These are phyloP conservation scores for Psilocybe cubensis DNA, from an alignment of 768 basidiomycete genomes.

Conservation along the genomic window DNA sequence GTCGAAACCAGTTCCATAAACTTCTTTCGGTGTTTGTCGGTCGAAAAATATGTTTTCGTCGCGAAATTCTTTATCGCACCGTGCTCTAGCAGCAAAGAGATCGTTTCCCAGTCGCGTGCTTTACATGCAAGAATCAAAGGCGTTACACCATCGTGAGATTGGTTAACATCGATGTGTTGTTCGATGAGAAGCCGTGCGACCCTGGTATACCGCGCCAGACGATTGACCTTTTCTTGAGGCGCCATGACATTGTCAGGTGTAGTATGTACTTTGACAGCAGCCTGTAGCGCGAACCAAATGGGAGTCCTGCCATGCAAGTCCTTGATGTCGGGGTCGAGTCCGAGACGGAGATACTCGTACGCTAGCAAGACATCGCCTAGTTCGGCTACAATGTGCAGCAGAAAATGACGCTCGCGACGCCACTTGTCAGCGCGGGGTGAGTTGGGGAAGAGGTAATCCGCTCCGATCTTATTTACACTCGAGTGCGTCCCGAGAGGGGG, in stretches of 20 bases:
- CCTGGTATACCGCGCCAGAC: not conserved
- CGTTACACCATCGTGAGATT: not conserved
- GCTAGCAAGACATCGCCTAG: not conserved
- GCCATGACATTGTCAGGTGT: not conserved
- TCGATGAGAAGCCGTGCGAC: not conserved
- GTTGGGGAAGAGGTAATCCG: not conserved
- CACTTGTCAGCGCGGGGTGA: not conserved
- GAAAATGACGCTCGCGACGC: not conserved
- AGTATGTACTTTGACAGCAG: not conserved
- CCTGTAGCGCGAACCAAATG: not conserved
- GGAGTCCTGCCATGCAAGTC: not conserved
- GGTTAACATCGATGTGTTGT: not conserved
- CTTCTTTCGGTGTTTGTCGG: not conserved
- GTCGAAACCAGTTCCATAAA: not conserved
- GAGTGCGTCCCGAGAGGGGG: not conserved
- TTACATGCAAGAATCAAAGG: not conserved
- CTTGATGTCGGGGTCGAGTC: not conserved
- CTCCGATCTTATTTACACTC: not conserved
- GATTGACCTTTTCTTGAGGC: not conserved
- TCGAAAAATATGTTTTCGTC: not conserved
- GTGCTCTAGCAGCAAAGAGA: not conserved
- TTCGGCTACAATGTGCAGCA: not conserved
- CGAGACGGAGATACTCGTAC: not conserved
- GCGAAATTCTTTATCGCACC: not conserved
- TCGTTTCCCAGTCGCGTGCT: not conserved